A percentile compares a stretch with the other conserved stretches of the same genome.
Conservation (phyloP, 225 moss, liverwort and hornwort genomes). For the Rhytidiadelphus loreus region DNA sequence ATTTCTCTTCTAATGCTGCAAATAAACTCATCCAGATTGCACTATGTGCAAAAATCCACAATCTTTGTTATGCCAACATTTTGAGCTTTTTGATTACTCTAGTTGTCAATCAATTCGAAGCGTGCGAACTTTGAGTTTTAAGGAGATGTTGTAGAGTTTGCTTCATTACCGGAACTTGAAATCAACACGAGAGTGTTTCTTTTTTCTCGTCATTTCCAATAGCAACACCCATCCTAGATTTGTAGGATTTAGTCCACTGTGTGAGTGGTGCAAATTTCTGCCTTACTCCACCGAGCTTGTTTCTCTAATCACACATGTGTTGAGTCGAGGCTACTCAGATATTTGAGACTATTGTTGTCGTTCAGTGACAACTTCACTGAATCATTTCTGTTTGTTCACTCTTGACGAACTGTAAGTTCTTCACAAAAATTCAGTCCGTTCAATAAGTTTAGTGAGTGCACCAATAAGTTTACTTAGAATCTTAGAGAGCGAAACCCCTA, state of each 20-base stretch:
- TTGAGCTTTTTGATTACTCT: neutral
- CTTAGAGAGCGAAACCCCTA: too few relatives aligned
- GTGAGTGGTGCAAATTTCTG: neutral
- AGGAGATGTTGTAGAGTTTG: neutral
- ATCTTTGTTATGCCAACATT: neutral
- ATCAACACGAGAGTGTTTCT: neutral
- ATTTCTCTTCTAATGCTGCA: neutral
- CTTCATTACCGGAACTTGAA: neutral
- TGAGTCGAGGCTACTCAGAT: neutral
- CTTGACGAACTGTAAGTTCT: too few relatives aligned
- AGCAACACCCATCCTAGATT: neutral
- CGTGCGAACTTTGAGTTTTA: neutral
- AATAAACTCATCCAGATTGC: neutral
- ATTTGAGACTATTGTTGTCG: neutral
- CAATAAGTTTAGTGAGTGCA: neutral
- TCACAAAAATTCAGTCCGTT: too few relatives aligned
- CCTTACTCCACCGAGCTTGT: neutral
- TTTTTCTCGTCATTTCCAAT: neutral
- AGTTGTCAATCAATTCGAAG: neutral
- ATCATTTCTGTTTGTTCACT: neutral
- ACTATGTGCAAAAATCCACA: neutral
- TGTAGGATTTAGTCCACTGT: neutral
- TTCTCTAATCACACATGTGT: neutral
- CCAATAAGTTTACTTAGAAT: too few relatives aligned
- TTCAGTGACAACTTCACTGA: neutral